These are phyloP conservation scores for Trichoderma harzianum DNA, from an alignment of 2,329 filamentous ascomycete genomes.

Conservation along the genomic window DNA sequence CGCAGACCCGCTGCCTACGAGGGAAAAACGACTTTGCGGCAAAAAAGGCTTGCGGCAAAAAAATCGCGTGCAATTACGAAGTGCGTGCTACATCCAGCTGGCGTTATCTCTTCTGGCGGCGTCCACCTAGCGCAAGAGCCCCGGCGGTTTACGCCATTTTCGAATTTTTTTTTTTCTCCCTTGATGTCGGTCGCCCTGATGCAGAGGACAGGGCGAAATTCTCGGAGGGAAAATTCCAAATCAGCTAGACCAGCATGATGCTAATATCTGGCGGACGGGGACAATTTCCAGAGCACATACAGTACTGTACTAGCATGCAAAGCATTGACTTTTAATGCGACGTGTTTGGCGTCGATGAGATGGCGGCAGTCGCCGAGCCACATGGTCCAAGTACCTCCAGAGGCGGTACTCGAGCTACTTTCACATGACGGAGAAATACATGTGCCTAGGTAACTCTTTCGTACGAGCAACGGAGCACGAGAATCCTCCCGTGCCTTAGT, in stretches of 20 bases:
- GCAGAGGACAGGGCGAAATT: not conserved
- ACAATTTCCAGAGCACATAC: not conserved
- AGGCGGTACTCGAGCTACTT: not conserved
- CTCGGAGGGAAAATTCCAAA: slow-evolving; percentile 5
- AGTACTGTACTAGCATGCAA: not conserved
- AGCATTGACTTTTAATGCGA: slow-evolving; percentile 6
- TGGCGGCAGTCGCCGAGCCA: not conserved
- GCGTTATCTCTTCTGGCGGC: slow-evolving; percentile 17
- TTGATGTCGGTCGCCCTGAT: not conserved
- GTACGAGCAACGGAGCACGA: not conserved
- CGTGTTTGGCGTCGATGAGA: not conserved
- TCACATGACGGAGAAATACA: slow-evolving; percentile 17
- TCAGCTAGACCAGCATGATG: slow-evolving; percentile 2
- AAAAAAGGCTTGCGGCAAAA: slow-evolving; percentile 13
- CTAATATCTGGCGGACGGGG: not conserved
- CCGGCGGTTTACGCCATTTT: slow-evolving; percentile 17
- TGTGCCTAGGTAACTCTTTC: not conserved
- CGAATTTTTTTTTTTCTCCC: not conserved
- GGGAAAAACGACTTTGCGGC: not conserved
- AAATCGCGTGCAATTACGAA: slow-evolving; percentile 12
- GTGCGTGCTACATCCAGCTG: slow-evolving; percentile 14
- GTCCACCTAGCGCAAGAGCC: slow-evolving; percentile 18
- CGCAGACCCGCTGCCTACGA: slow-evolving; percentile 15
- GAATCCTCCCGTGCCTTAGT: not conserved
- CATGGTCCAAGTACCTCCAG: not conserved